Percentiles rank a stretch among this genome's conserved stretches.
Evolutionary conservation across 768 basidiomycete species (phyloP).

Genomic region (Amanita pseudoporphyria): DNA sequence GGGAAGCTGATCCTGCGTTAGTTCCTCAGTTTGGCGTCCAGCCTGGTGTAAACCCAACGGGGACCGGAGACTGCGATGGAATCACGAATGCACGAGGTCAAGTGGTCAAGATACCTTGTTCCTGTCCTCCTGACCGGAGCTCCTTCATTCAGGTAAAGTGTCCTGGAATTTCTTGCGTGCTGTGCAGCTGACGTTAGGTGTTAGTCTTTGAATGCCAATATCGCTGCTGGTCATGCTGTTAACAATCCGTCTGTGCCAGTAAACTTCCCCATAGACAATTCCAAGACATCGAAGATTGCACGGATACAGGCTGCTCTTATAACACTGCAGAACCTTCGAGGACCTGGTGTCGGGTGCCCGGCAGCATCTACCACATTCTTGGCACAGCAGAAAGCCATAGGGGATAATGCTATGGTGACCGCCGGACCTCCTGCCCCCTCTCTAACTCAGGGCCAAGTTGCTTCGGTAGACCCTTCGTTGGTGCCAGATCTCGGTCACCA

Average conservation of each 20-base stretch:
- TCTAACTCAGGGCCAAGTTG: conserved; percentile 23
- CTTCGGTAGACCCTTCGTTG: conserved; percentile 25
- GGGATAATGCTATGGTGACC: not conserved
- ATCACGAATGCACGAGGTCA: conserved; percentile 43
- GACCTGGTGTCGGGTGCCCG: conserved; percentile 63
- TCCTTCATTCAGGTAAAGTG: conserved; percentile 39
- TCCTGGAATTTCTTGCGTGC: not conserved
- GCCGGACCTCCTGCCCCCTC: conserved; percentile 7
- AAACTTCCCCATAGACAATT: conserved; percentile 55
- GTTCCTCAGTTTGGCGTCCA: conserved; percentile 50
- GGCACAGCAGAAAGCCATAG: conserved; percentile 19
- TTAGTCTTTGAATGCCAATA: conserved; percentile 42
- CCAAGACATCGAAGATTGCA: conserved; percentile 39
- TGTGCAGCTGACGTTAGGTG: not conserved
- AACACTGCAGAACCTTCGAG: conserved; percentile 64
- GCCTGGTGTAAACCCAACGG: conserved; percentile 51
- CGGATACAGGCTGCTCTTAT: conserved; percentile 52
- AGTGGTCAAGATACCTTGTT: conserved; percentile 56
- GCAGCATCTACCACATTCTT: conserved; percentile 48
- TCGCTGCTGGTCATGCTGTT: conserved; percentile 50
- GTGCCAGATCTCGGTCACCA: conserved; percentile 18
- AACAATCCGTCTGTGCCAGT: conserved; percentile 49
- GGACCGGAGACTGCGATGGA: conserved; percentile 69
- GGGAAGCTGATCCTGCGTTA: conserved; percentile 48
- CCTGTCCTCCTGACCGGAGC: conserved; percentile 49